Base-by-base conservation (phyloP, 2,329 filamentous ascomycete genomes). In the Fusarium anguioides region DNA sequence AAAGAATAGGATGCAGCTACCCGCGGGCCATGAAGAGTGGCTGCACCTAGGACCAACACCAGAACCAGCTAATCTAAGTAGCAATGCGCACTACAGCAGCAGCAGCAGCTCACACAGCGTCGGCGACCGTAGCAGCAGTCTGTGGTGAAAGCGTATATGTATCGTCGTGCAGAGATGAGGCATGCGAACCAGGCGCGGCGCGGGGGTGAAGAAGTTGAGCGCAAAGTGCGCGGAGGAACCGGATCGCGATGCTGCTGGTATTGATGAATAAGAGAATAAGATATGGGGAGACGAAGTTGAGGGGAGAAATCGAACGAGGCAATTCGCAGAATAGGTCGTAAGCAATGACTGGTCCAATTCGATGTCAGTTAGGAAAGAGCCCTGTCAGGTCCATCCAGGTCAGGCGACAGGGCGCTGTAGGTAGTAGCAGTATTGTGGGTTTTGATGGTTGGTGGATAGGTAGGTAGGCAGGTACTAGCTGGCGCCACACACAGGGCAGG, bases 141-240 rank as follows among this genome's bases (percentile, higher is more conserved):
- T 71, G 68, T 57, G 52, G 64, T 71, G 61, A 61, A 58, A 63
- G 61, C 61, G 71, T 60, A 40, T 42, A 60, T 17, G 58, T 61
- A 70, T 67, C 66, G 75, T 77, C 62, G 73, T 71, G 72, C 75
- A 77, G 65, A 75, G 75, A 76, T 76, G 72, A 74, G 72, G 75
- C 75, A 77, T 76, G 73, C 74, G 71, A 74, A 64, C 69, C 60
- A 66, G 62, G 61, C 67, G 54, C 60, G 70, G 64, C 70, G 69
- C 61, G 59, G 59, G 53, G 52, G 56, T 40, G 51, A 51, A 33
- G 53, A 53, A 59, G 36, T 29, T 26, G 57, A 58, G 55, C 59
- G 61, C 68, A 51, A 48, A 55, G 52, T 54, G 56, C 48, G 67
- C 57, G 58, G 64, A 60, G 58, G 60, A 57, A 40, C 46, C 44